Evolutionary conservation across 305 asterid species (phyloP).

Genomic region (Fraxinus paxiana): DNA sequence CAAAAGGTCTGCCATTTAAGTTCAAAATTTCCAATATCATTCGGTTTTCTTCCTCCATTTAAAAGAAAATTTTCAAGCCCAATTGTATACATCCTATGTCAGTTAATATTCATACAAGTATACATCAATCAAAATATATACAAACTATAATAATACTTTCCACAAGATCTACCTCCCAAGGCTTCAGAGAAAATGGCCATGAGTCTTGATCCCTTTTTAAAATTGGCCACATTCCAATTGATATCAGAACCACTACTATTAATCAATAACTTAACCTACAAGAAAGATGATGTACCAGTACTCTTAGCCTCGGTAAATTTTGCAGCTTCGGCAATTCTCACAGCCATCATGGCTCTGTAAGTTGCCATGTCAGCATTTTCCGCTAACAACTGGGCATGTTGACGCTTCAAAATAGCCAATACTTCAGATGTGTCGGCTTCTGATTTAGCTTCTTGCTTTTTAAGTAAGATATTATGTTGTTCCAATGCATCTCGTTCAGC

Average conservation of each 20-base stretch:
- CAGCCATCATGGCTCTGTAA: not conserved
- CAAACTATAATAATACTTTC: not conserved
- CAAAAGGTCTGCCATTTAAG: not conserved
- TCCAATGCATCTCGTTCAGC: not conserved
- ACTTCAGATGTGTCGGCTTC: not conserved
- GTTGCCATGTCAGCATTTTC: not conserved
- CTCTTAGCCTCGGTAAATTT: not conserved
- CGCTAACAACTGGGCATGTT: not conserved
- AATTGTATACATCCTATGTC: not conserved
- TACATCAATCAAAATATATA: not conserved
- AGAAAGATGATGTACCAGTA: not conserved
- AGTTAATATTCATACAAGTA: not conserved
- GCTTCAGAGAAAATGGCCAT: not conserved
- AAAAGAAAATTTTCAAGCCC: not conserved
- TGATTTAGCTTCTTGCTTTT: conserved; percentile 1
- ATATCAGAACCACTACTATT: not conserved
- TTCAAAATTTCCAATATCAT: not conserved
- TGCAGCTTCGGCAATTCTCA: not conserved
- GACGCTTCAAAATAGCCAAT: not conserved
- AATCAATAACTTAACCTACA: not conserved
- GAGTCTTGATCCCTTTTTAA: not conserved
- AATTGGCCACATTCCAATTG: not conserved
- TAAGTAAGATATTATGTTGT: not conserved
- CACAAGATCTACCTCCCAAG: not conserved
- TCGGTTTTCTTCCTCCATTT: not conserved